Base-by-base conservation (phyloP, 108 stramenopile species). In the Cyclotella cryptica region DNA sequence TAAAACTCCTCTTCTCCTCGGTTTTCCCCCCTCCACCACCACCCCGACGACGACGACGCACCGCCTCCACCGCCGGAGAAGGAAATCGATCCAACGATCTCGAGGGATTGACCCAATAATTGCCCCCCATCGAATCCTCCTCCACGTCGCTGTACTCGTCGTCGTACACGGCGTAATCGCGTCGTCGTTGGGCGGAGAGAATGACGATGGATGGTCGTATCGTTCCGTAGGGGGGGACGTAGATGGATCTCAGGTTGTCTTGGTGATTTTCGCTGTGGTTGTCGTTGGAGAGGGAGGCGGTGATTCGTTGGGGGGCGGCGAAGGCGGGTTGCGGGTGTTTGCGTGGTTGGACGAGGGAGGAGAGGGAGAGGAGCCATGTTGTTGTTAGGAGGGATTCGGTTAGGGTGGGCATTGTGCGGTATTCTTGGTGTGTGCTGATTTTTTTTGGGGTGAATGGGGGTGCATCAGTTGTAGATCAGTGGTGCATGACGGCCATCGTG, bases 21-120 rank as follows among this genome's bases (percentile, higher is more conserved):
- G 1, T 42, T 29, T 54, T 66, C n/a, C 53, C 24, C 27, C 43
- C 19, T 13, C 29, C 3, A 10, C 46, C 45, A 40, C 43, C 19
- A 1, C 29, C 3, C 0, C 46, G 14, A 40, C 17, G 18, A 3
- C 13, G 10, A 40, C 18, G n/a, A 35, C 35, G 35, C 35, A 35
- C 35, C 6, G 35, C 35, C 35, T 26, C 45, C 26, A 26, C 30
- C 10, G 49, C 10, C 26, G 30, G 17, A 26, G 49, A 19, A 41
- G 77, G 75, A 68, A 67, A 83, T 24, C 72, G 46, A 78, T 83
- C 81, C 57, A 83, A 28, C n/a, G 24, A 26, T 43, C 43, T 49
- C 53, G 26, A 15, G 27, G 81, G 81, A 72, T 83, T 83, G 46
- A 60, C 40, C 81, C 81, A 83, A 57, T 71, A 83, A 61, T 83